These are phyloP conservation scores for Penicillium cataractarum DNA, from an alignment of 495 filamentous ascomycete species.

Conservation along the genomic window DNA sequence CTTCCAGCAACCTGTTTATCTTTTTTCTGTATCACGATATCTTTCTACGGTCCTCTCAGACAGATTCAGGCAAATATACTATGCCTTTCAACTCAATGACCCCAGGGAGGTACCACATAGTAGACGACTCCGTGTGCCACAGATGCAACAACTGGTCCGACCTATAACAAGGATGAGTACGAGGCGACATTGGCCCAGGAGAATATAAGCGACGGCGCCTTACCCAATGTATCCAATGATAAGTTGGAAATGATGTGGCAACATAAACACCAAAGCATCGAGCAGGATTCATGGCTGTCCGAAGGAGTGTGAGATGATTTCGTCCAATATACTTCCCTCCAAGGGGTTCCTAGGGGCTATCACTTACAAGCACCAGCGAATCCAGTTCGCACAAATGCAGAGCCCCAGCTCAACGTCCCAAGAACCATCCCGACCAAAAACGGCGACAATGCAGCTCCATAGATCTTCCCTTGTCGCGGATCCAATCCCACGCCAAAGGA, in stretches of 20 bases:
- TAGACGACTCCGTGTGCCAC: not conserved
- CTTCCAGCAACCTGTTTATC: not conserved
- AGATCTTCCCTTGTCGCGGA: not conserved
- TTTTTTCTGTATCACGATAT: not conserved
- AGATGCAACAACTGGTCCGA: not conserved
- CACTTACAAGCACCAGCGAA: not conserved
- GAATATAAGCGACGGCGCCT: not conserved
- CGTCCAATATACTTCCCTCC: not conserved
- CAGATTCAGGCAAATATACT: not conserved
- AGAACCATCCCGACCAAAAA: not conserved
- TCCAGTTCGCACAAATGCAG: not conserved
- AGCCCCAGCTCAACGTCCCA: not conserved
- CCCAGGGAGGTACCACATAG: not conserved
- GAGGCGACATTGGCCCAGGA: not conserved
- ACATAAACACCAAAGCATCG: not conserved
- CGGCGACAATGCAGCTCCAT: not conserved
- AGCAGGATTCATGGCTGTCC: not conserved
- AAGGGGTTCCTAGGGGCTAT: too few species aligned
- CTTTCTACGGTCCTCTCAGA: not conserved
- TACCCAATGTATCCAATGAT: constrained; percentile 1
- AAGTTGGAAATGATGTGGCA: not conserved
- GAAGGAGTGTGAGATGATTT: not conserved
- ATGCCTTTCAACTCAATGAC: not conserved
- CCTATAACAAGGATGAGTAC: not conserved
- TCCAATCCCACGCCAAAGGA: not conserved